A percentile compares a stretch with the other conserved stretches of the same genome.
These are phyloP conservation scores for Fraxinus nigra DNA, from an alignment of 305 asterid species.

Conservation along the genomic window DNA sequence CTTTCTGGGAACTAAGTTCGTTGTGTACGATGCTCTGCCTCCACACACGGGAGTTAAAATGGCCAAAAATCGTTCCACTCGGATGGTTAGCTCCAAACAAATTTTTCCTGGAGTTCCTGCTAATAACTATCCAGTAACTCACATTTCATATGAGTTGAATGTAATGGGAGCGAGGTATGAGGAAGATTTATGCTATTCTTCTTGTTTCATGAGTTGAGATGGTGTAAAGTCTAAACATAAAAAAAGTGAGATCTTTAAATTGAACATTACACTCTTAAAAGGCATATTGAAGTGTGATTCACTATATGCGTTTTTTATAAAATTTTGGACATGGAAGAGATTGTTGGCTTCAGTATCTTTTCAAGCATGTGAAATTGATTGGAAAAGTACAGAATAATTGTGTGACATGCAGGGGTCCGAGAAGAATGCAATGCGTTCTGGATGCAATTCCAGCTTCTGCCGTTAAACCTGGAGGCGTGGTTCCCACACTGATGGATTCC, in stretches of 20 bases:
- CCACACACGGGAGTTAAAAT: constrained; percentile 57
- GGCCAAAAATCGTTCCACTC: constrained; percentile 57
- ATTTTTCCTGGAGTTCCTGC: constrained; percentile 53
- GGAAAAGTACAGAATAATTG: not conserved
- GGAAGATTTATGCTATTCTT: constrained; percentile 1
- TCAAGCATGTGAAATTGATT: not conserved
- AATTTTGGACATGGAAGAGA: not conserved
- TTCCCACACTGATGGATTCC: constrained; percentile 60
- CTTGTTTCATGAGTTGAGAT: not conserved
- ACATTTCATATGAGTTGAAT: constrained; percentile 45
- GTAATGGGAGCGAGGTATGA: constrained; percentile 73
- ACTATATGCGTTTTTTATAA: not conserved
- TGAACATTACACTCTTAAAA: not conserved
- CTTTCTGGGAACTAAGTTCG: constrained; percentile 80
- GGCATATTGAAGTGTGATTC: not conserved
- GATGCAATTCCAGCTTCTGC: constrained; percentile 71
- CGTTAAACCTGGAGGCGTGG: constrained; percentile 65
- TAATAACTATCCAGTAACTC: constrained; percentile 40
- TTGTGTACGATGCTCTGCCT: constrained; percentile 68
- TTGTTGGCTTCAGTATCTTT: not conserved
- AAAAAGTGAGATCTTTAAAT: not conserved
- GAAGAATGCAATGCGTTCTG: constrained; percentile 80
- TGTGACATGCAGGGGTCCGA: constrained; percentile 68
- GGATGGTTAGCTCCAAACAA: constrained; percentile 55
- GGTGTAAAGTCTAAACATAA: constrained; percentile 11